Percentiles rank a stretch among this genome's conserved stretches.
Evolutionary conservation across 345 rosid species (phyloP).

Genomic region (Eucalyptus curtisii): DNA sequence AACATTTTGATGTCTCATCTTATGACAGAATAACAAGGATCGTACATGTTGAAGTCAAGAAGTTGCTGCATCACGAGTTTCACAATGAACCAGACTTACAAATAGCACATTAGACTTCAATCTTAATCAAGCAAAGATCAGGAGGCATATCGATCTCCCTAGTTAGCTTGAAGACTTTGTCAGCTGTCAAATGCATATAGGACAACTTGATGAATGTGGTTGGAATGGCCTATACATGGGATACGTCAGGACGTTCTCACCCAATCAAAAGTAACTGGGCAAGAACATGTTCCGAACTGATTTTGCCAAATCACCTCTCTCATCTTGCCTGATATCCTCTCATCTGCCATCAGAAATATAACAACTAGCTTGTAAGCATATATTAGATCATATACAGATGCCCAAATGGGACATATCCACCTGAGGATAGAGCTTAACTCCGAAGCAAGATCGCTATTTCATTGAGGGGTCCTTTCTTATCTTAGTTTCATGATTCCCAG

Average conservation of each 20-base stretch:
- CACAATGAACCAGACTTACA: neutral
- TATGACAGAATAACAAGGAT: neutral
- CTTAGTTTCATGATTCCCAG: neutral
- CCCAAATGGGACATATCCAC: neutral
- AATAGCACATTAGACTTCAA: neutral
- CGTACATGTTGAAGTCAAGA: neutral
- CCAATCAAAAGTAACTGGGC: neutral
- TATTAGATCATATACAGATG: neutral
- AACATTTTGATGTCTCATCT: neutral
- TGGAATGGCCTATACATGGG: neutral
- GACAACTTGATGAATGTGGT: slow-evolving; percentile 12
- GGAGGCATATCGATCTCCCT: neutral
- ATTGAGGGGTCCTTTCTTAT: neutral
- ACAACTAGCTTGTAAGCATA: neutral
- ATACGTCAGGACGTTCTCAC: neutral
- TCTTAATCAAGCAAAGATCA: neutral
- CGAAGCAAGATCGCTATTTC: neutral
- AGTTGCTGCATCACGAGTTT: neutral
- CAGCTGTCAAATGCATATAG: slow-evolving; percentile 8
- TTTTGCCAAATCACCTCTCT: neutral
- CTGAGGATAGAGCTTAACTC: neutral
- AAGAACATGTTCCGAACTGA: neutral
- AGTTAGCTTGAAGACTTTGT: slow-evolving; percentile 2
- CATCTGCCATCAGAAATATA: slow-evolving; percentile 14
- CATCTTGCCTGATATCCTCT: neutral